phyloP scores from a whole-genome alignment of 2,329 filamentous ascomycete genomes.

The Ophiosphaerella korrae region DNA sequence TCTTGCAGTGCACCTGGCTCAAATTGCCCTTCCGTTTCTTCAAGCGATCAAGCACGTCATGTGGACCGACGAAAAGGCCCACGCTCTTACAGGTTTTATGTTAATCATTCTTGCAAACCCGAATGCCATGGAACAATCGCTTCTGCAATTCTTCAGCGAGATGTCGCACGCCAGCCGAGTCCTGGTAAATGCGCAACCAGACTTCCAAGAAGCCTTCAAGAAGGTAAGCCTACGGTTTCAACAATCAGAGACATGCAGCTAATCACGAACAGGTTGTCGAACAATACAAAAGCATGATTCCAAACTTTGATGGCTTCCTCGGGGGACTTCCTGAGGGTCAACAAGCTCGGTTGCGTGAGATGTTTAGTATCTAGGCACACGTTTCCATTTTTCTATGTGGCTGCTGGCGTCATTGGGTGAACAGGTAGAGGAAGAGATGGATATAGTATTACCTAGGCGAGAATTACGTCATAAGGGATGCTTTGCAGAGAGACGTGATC shows the following conservation, averaged over 20 bases:
- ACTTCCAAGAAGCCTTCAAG: conserved; percentile 71
- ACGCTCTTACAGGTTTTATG: conserved; percentile 89
- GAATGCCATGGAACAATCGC: conserved; percentile 84
- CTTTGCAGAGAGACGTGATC: conserved; percentile 13
- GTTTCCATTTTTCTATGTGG: conserved; percentile 21
- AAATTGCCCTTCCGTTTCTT: conserved; percentile 83
- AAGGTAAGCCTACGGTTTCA: conserved; percentile 55
- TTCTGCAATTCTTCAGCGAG: conserved; percentile 80
- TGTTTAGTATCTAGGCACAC: conserved; percentile 45
- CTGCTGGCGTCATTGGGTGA: conserved; percentile 27
- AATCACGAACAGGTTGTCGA: conserved; percentile 52
- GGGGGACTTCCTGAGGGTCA: conserved; percentile 52
- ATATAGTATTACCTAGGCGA: conserved; percentile 22
- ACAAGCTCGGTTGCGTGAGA: conserved; percentile 50
- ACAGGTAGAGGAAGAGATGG: conserved; percentile 30
- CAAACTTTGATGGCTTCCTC: conserved; percentile 59
- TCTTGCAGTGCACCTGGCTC: conserved; percentile 77
- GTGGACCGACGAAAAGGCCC: conserved; percentile 90
- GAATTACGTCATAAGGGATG: conserved; percentile 1
- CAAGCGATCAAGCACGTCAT: conserved; percentile 81
- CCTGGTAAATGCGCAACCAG: conserved; percentile 61
- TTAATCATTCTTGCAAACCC: conserved; percentile 85
- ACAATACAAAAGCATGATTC: conserved; percentile 61
- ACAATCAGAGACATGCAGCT: conserved; percentile 6
- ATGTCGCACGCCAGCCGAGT: conserved; percentile 74